A percentile compares a stretch with the other conserved stretches of the same genome.
These are phyloP conservation scores for Ogataea methylovora DNA, from an alignment of 805 yeast genomes.

Conservation along the genomic window DNA sequence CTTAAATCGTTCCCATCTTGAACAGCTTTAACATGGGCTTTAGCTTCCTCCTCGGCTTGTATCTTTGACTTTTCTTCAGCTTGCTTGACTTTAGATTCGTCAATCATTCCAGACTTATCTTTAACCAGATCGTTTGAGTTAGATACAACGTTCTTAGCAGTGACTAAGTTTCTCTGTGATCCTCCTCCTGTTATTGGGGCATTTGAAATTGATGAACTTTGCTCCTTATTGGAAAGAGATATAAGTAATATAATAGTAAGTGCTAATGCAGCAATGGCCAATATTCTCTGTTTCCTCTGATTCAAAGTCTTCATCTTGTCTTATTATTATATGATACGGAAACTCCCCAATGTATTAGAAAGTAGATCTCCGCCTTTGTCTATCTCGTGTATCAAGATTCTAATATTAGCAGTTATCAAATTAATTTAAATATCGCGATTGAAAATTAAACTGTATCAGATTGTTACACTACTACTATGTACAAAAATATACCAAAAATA, in stretches of 20 bases:
- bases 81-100: slow-evolving; percentile 32
- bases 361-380: too few species aligned
- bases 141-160: slow-evolving; percentile 4
- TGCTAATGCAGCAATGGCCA: slow-evolving; percentile 33
- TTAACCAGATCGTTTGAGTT: slow-evolving; percentile 22
- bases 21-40: slow-evolving; percentile 2
- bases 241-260: slow-evolving; percentile 30
- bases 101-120: slow-evolving; percentile 29
- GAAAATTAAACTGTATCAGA: too few species aligned
- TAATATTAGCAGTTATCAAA: too few species aligned
- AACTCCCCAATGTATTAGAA: too few species aligned
- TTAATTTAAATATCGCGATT: too few species aligned
- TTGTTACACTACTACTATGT: too few species aligned
- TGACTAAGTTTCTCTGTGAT: slow-evolving; percentile 3
- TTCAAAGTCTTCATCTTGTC: slow-evolving; percentile 7
- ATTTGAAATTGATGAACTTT: slow-evolving; percentile 4
- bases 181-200: slow-evolving; percentile 6
- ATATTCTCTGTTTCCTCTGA: slow-evolving; percentile 30
- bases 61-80: slow-evolving; percentile 24
- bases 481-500: too few species aligned
- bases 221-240: slow-evolving; percentile 17
- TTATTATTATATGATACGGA: too few species aligned
- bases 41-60: slow-evolving; percentile 15
- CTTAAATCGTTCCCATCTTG: background rate
- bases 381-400: too few species aligned